These are phyloP conservation scores for Populus alba DNA, from an alignment of 345 rosid genomes.

Conservation along the genomic window DNA sequence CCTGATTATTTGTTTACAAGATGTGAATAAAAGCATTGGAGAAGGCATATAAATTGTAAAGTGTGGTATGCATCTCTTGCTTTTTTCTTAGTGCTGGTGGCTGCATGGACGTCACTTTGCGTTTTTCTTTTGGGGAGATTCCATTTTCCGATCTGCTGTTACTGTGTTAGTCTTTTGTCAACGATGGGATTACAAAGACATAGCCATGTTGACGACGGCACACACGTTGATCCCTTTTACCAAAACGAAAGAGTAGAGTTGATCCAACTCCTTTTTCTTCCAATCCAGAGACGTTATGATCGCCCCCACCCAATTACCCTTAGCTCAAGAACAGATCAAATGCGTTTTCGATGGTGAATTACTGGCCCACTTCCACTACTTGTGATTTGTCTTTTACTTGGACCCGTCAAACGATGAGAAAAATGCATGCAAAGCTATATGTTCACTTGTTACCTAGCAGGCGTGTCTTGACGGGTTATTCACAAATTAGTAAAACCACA, in stretches of 20 bases:
- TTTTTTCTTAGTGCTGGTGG: neutral
- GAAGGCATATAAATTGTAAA: neutral
- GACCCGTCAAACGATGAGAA: neutral
- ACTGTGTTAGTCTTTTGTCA: neutral
- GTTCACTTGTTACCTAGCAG: neutral
- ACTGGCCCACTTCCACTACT: neutral
- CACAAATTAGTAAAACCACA: neutral
- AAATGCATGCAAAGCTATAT: neutral
- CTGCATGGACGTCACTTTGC: neutral
- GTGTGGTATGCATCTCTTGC: neutral
- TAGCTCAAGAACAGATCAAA: neutral
- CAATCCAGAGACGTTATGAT: neutral
- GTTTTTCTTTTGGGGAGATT: neutral
- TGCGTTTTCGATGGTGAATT: neutral
- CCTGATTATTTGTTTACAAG: neutral
- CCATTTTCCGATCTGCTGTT: neutral
- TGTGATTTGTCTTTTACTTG: neutral
- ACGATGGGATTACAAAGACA: neutral
- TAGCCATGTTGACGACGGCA: neutral
- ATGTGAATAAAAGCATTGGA: neutral
- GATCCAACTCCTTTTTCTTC: neutral
- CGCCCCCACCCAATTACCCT: neutral
- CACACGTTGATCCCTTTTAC: neutral
- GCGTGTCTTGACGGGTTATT: no score
- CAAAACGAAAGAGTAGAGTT: neutral